Percentiles rank a stretch among this genome's conserved stretches.
phyloP scores from a whole-genome alignment of 2,329 filamentous ascomycete species.

The Claviceps quebecensis region DNA sequence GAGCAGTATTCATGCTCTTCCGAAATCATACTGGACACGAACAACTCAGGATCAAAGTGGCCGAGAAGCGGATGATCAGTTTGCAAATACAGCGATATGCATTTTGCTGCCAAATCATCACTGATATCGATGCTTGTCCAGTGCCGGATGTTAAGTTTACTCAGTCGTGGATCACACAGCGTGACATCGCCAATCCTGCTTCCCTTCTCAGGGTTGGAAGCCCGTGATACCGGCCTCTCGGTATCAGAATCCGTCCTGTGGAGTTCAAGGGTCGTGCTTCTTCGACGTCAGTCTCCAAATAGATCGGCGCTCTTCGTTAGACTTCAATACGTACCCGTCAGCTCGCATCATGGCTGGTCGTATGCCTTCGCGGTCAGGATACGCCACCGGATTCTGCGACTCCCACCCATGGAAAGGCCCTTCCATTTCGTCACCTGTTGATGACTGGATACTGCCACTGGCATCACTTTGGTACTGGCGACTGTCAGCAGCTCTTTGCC shows the following conservation, averaged over 20 bases:
- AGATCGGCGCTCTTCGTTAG: neutral
- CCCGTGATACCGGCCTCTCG: neutral
- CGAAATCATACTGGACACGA: slow-evolving; percentile 19
- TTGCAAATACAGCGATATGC: slow-evolving; percentile 21
- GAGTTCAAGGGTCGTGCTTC: neutral
- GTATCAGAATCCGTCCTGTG: neutral
- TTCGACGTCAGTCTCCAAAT: neutral
- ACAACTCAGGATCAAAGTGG: slow-evolving; percentile 20
- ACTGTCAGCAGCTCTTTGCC: neutral
- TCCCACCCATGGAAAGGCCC: slow-evolving; percentile 12
- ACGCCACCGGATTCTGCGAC: slow-evolving; percentile 12
- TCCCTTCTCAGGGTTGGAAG: no score
- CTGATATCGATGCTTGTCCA: slow-evolving; percentile 20
- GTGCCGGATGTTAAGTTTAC: slow-evolving; percentile 13
- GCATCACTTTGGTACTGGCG: neutral
- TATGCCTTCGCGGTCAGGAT: slow-evolving; percentile 5
- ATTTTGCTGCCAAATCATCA: slow-evolving; percentile 15
- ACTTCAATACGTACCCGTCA: neutral
- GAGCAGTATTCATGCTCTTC: slow-evolving; percentile 16
- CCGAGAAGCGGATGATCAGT: slow-evolving; percentile 25
- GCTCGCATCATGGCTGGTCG: neutral
- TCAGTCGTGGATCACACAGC: slow-evolving; percentile 15
- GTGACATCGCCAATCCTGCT: neutral
- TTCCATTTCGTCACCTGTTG: neutral
- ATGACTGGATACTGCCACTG: neutral